These are phyloP conservation scores for Physcia stellaris DNA, from an alignment of 495 filamentous ascomycete species.

Conservation along the genomic window DNA sequence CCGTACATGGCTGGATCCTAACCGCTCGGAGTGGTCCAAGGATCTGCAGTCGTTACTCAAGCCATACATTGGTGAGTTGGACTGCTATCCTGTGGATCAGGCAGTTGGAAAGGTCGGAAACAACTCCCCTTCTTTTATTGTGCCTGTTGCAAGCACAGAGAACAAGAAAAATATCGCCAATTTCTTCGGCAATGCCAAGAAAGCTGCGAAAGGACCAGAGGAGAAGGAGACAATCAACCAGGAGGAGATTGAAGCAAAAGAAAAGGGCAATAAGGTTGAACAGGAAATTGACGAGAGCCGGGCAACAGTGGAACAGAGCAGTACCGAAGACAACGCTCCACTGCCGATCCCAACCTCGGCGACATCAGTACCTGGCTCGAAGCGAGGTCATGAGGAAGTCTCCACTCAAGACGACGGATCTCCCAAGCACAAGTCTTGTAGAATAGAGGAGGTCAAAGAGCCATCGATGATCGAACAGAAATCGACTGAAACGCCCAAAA, in stretches of 20 bases:
- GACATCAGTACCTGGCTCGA: conserved; percentile 27
- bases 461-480: conserved; percentile 6
- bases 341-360: conserved; percentile 21
- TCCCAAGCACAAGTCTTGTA: too few species aligned
- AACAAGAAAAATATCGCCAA: conserved; percentile 89
- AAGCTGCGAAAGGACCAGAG: conserved; percentile 15
- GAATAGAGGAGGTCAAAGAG: conserved; percentile 6
- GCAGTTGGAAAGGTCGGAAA: conserved; percentile 97
- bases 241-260: conserved; percentile 14
- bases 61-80: conserved; percentile 68
- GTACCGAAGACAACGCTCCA: conserved; percentile 35
- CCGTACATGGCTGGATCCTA: conserved; percentile 67
- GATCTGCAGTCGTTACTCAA: conserved; percentile 64
- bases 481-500: conserved; percentile 25
- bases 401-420: conserved; percentile 11
- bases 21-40: conserved; percentile 53
- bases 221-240: conserved; percentile 14
- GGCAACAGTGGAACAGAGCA: conserved; percentile 26
- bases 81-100: conserved; percentile 71
- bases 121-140: conserved; percentile 66
- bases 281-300: conserved; percentile 25
- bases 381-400: conserved; percentile 38
- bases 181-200: conserved; percentile 60
- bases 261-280: conserved; percentile 15
- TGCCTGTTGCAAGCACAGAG: conserved; percentile 67